Base-by-base conservation (phyloP, 139 green algal genomes). In the Spirogloea muscicola region DNA sequence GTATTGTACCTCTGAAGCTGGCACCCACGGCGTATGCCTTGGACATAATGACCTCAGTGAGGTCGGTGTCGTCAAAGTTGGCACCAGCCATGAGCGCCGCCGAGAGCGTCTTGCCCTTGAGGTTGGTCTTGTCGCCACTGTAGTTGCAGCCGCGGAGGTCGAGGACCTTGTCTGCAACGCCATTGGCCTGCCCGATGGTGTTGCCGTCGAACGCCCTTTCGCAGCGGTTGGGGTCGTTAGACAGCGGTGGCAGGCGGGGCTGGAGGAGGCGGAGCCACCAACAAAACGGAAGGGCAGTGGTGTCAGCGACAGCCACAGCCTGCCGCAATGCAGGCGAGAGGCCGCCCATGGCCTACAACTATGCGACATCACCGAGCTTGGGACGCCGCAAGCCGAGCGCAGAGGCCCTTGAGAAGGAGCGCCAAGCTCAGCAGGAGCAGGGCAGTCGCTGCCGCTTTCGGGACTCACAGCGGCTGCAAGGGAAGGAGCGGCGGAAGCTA, bases 141-240 rank as follows among this genome's bases (percentile, higher is more conserved):
- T 68, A 82, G 44, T 83, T 39, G 76, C 78, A 84, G n/a, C 49
- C 34, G 25, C 93, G 81, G 39, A 98, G 79, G 83, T 98, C 93
- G 43, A 98, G 82, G 9, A 92, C 10, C 60, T 89, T 94, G 87
- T 97, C 90, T 2, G 82, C 89, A 41, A 98, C 93, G 13, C 90
- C 93, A 65, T 98, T 98, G 43, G 93, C 93, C 88, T 95, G 86
- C 10, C 71, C 71, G 0, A 79, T 79, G 9, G 71, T 79, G 71
- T 79, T 79, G 38, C 71, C 71, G 2, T 66, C 63, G 33, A 77
- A 79, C 5, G 61, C 71, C 36, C 27, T 68, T 33, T 79, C 71
- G 18, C 71, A 79, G 25, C 71, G 46, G 1, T 2, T 73, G 29
- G 71, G 71, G 41, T 79, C 71, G 10, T 33, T 80, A 31, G 71